Evolutionary conservation across 257 asterid species (phyloP).

Genomic region (Penstemon davidsonii): DNA sequence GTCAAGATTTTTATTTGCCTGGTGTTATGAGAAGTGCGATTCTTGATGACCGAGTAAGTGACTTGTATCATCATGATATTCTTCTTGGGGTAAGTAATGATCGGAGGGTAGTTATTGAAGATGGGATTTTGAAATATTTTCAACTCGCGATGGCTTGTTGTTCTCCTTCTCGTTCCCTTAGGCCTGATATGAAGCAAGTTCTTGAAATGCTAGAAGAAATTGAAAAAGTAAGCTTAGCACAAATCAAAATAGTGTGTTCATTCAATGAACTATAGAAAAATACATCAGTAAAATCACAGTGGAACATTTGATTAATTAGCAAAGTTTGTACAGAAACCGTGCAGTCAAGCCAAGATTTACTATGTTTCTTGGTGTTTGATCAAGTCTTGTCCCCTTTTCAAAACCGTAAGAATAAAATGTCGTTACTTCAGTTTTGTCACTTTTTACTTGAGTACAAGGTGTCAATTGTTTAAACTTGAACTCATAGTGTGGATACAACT

Average conservation of each 20-base stretch:
- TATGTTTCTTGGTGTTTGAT: not conserved
- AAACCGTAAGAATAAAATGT: not conserved
- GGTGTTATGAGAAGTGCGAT: constrained; percentile 60
- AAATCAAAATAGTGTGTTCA: not conserved
- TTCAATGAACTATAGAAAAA: not conserved
- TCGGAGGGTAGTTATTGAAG: constrained; percentile 41
- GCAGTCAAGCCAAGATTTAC: not conserved
- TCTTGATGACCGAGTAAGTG: constrained; percentile 60
- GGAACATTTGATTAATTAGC: too few relatives aligned
- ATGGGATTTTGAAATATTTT: constrained; percentile 48
- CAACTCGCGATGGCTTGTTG: constrained; percentile 90
- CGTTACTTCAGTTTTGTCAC: not conserved
- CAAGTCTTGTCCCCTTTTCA: not conserved
- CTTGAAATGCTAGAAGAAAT: constrained; percentile 75
- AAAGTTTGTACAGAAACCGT: not conserved
- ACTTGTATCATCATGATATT: constrained; percentile 62
- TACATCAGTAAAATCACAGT: too few relatives aligned
- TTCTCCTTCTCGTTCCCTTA: constrained; percentile 63
- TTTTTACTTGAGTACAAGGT: not conserved
- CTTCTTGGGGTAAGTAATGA: constrained; percentile 48
- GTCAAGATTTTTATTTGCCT: constrained; percentile 63
- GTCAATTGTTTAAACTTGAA: not conserved
- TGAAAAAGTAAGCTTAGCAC: constrained; percentile 30
- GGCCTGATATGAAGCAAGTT: constrained; percentile 65
- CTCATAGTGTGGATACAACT: not conserved